phyloP scores from a whole-genome alignment of 2,329 filamentous ascomycete genomes.

The Diaporthe helianthi region DNA sequence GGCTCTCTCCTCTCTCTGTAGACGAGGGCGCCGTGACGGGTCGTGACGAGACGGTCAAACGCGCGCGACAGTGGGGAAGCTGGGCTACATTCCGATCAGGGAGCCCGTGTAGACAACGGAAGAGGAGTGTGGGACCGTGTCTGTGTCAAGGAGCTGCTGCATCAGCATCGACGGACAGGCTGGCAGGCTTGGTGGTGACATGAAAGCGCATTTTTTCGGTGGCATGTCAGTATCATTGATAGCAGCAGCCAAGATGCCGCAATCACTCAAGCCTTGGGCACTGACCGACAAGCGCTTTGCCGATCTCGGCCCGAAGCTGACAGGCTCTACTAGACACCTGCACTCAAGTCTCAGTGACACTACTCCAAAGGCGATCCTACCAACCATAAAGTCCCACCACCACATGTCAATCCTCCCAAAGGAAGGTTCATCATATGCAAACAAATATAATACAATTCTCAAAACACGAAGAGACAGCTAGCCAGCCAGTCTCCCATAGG shows the following conservation, averaged over 20 bases:
- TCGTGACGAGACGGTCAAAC: too few relatives aligned
- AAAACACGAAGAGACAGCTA: not conserved
- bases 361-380: too few relatives aligned
- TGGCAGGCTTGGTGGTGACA: not conserved
- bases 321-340: too few relatives aligned
- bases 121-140: not conserved
- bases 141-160: not conserved
- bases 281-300: not conserved
- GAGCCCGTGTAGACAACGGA: not conserved
- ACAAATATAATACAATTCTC: slow-evolving; percentile 22
- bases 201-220: not conserved
- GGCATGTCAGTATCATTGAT: too few relatives aligned
- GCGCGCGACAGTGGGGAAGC: too few relatives aligned
- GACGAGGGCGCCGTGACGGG: too few relatives aligned
- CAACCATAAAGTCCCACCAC: too few relatives aligned
- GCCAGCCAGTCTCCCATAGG: not conserved
- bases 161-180: not conserved
- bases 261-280: not conserved
- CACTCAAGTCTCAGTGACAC: too few relatives aligned
- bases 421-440: not conserved
- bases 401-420: too few relatives aligned
- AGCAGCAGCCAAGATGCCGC: not conserved
- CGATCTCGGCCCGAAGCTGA: not conserved
- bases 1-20: too few relatives aligned
- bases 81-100: too few relatives aligned